Evolutionary conservation across 2,329 filamentous ascomycete species (phyloP).

Genomic region (Aspergillus candidus): DNA sequence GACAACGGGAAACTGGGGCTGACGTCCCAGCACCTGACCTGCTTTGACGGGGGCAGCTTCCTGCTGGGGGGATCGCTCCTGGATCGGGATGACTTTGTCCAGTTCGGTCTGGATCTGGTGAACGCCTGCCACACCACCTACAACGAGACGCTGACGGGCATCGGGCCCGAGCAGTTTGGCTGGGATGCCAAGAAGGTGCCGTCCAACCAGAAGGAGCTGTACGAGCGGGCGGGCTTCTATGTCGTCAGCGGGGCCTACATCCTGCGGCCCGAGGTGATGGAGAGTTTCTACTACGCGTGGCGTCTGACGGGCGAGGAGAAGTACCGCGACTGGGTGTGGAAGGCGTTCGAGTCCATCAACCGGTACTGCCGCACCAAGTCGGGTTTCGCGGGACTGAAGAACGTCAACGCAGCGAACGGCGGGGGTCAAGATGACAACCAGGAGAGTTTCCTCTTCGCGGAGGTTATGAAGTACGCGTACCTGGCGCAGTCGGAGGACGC

Average conservation of each 20-base stretch:
- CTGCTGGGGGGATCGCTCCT: slow-evolving; percentile 72
- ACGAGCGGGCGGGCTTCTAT: slow-evolving; percentile 64
- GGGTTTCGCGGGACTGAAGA: slow-evolving; percentile 59
- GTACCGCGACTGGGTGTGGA: slow-evolving; percentile 82
- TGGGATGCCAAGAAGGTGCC: slow-evolving; percentile 54
- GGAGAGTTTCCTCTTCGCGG: slow-evolving; percentile 84
- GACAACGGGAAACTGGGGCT: slow-evolving; percentile 30
- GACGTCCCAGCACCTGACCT: slow-evolving; percentile 54
- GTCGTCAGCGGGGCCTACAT: slow-evolving; percentile 57
- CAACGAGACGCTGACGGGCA: slow-evolving; percentile 58
- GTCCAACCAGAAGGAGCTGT: slow-evolving; percentile 52
- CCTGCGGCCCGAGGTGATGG: slow-evolving; percentile 73
- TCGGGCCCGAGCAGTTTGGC: slow-evolving; percentile 68
- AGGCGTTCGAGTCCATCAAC: slow-evolving; percentile 65
- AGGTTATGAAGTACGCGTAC: slow-evolving; percentile 80
- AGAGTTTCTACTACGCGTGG: slow-evolving; percentile 83
- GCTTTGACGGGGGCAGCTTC: slow-evolving; percentile 80
- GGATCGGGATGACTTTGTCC: slow-evolving; percentile 57
- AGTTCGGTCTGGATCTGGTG: slow-evolving; percentile 68
- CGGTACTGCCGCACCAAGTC: slow-evolving; percentile 56
- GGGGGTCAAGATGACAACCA: slow-evolving; percentile 63
- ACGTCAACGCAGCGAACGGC: slow-evolving; percentile 61
- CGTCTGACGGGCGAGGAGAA: slow-evolving; percentile 65
- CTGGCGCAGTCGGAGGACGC: slow-evolving; percentile 55
- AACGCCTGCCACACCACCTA: slow-evolving; percentile 72